These are phyloP conservation scores for Suillus cothurnatus DNA, from an alignment of 768 basidiomycete genomes.

Conservation along the genomic window DNA sequence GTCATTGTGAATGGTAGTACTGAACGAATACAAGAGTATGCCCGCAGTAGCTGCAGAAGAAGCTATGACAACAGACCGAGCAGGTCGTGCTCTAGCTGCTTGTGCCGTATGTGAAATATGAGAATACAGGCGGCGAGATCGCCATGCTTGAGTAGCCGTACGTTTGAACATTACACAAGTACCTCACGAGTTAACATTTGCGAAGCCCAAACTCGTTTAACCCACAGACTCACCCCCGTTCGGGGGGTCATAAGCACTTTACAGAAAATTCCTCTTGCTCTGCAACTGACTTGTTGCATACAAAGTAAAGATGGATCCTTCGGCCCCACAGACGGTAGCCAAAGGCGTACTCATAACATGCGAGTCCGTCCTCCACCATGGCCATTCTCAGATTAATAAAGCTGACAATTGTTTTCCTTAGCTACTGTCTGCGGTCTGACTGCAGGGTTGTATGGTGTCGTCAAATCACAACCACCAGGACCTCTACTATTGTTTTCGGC, in stretches of 20 bases:
- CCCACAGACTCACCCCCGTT: neutral
- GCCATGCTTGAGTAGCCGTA: conserved; percentile 6
- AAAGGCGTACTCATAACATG: conserved; percentile 69
- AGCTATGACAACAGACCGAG: conserved; percentile 22
- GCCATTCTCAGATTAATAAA: conserved; percentile 14
- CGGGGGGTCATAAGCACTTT: conserved; percentile 7
- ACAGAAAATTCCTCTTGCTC: neutral
- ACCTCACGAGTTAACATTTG: neutral
- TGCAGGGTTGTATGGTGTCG: conserved; percentile 46
- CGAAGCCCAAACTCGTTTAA: neutral
- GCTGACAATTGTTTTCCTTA: conserved; percentile 39
- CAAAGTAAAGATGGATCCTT: conserved; percentile 28
- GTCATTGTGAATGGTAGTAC: conserved; percentile 40
- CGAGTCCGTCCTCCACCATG: conserved; percentile 66
- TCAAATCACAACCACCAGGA: conserved; percentile 49
- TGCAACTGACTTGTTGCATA: neutral
- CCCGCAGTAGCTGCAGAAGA: conserved; percentile 39
- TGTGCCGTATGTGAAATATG: conserved; percentile 27
- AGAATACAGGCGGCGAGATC: conserved; percentile 17
- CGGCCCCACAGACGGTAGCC: conserved; percentile 46
- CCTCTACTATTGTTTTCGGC: conserved; percentile 61
- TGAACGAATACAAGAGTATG: conserved; percentile 41
- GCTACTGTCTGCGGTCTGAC: conserved; percentile 56
- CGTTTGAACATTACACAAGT: conserved; percentile 18
- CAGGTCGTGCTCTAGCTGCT: conserved; percentile 20